phyloP scores from a whole-genome alignment of 2,329 filamentous ascomycete species.

The Fusarium coffeatum region DNA sequence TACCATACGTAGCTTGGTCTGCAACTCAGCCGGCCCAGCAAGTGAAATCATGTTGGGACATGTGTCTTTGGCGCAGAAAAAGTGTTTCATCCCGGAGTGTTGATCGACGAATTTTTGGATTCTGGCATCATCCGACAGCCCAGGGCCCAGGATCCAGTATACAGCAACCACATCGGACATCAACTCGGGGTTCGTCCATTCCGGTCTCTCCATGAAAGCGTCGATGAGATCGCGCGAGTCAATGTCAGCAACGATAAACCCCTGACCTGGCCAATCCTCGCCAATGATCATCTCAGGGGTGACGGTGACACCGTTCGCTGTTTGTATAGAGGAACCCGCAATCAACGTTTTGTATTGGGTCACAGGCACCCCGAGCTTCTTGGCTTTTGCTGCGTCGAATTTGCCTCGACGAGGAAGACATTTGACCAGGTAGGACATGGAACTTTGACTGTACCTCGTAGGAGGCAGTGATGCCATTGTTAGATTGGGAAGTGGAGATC shows the following conservation, averaged over 20 bases:
- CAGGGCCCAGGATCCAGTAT: conserved; percentile 84
- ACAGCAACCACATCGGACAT: conserved; percentile 75
- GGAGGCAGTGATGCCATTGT: conserved; percentile 68
- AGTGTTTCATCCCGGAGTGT: conserved; percentile 73
- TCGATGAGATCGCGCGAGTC: conserved; percentile 77
- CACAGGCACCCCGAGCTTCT: conserved; percentile 70
- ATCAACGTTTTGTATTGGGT: conserved; percentile 70
- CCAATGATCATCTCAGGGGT: conserved; percentile 90
- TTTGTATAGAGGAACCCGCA: conserved; percentile 70
- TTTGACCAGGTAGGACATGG: conserved; percentile 89
- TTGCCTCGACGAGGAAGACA: conserved; percentile 81
- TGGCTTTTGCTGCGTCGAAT: conserved; percentile 76
- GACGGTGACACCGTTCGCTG: conserved; percentile 73
- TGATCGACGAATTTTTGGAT: conserved; percentile 77
- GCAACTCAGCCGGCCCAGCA: conserved; percentile 72
- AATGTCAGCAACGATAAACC: conserved; percentile 83
- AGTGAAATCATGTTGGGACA: conserved; percentile 81
- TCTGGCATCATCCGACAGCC: conserved; percentile 70
- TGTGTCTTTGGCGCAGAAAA: conserved; percentile 79
- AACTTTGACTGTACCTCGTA: conserved; percentile 72
- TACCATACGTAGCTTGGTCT: conserved; percentile 76
- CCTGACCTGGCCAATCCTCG: conserved; percentile 72
- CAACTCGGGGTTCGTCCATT: conserved; percentile 74
- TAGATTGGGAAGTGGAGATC: conserved; percentile 28
- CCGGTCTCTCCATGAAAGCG: conserved; percentile 74